Conservation (phyloP, 352 stramenopile genomes). For the Aphanomyces cochlioides region DNA sequence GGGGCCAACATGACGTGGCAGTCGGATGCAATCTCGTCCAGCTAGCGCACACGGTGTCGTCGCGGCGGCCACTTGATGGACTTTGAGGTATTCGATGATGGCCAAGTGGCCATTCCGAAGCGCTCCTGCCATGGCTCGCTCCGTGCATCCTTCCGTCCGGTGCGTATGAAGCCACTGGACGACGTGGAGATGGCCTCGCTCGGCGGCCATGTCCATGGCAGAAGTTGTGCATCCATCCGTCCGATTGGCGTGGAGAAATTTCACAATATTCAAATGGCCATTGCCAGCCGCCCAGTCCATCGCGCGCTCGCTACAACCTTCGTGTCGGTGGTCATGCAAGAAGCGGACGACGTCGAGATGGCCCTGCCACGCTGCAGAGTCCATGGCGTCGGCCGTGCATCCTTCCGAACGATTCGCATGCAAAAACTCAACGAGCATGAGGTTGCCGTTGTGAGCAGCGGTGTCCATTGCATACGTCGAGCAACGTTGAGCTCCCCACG, state of each 20-base stretch:
- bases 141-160: slow-evolving; percentile 5
- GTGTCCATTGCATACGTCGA: slow-evolving; percentile 22
- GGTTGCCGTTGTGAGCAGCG: not conserved
- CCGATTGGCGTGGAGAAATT: slow-evolving; percentile 4
- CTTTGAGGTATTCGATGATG: too few species aligned
- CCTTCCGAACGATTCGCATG: slow-evolving; percentile 14
- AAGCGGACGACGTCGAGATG: slow-evolving; percentile 5
- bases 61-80: too few species aligned
- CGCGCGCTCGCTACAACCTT: not conserved
- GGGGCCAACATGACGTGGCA: too few species aligned
- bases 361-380: not conserved
- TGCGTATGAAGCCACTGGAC: not conserved
- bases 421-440: slow-evolving; percentile 1
- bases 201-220: slow-evolving; percentile 4
- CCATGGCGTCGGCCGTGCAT: slow-evolving; percentile 8
- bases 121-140: not conserved
- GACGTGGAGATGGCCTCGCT: slow-evolving; percentile 5
- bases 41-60: too few species aligned
- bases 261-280: slow-evolving; percentile 8
- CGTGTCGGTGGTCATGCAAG: not conserved
- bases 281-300: slow-evolving; percentile 12
- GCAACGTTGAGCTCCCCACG: not conserved
- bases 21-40: too few species aligned
- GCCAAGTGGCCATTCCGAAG: too few species aligned
- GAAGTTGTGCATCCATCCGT: not conserved